Conservation (phyloP, 2,329 filamentous ascomycete genomes). For the Mariannaea elegans region DNA sequence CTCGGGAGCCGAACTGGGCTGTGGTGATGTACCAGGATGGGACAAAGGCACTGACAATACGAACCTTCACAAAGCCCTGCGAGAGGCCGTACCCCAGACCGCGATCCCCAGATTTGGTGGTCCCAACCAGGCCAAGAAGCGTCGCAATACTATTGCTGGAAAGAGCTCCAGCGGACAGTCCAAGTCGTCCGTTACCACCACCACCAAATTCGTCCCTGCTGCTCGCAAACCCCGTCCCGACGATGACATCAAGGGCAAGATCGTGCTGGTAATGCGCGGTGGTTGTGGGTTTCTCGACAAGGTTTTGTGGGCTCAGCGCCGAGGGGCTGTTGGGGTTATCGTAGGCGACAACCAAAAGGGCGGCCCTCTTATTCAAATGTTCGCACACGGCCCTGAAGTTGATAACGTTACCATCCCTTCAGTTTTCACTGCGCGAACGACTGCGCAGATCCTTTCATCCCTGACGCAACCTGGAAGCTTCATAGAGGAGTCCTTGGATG, state of each 20-base stretch:
- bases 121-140: slow-evolving; percentile 26
- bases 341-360: slow-evolving; percentile 94
- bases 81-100: slow-evolving; percentile 34
- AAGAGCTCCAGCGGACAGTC: neutral
- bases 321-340: slow-evolving; percentile 88
- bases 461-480: slow-evolving; percentile 78
- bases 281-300: slow-evolving; percentile 98
- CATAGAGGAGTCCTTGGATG: slow-evolving; percentile 67
- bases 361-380: slow-evolving; percentile 94
- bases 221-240: slow-evolving; percentile 88
- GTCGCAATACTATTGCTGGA: neutral
- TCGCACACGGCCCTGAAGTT: slow-evolving; percentile 88
- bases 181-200: slow-evolving; percentile 28
- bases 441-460: slow-evolving; percentile 89
- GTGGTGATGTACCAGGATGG: slow-evolving; percentile 94
- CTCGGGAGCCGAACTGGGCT: slow-evolving; percentile 87
- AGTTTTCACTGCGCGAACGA: slow-evolving; percentile 93
- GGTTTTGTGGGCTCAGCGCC: slow-evolving; percentile 93
- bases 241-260: slow-evolving; percentile 91
- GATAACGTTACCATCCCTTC: slow-evolving; percentile 95
- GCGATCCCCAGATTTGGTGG: slow-evolving; percentile 25
- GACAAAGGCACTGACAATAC: slow-evolving; percentile 65
- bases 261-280: slow-evolving; percentile 89
- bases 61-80: slow-evolving; percentile 52
- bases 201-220: slow-evolving; percentile 70